Percentiles rank a stretch among this genome's conserved stretches.
Conservation (phyloP, 169 alveolate species). For the Cytauxzoon felis region DNA sequence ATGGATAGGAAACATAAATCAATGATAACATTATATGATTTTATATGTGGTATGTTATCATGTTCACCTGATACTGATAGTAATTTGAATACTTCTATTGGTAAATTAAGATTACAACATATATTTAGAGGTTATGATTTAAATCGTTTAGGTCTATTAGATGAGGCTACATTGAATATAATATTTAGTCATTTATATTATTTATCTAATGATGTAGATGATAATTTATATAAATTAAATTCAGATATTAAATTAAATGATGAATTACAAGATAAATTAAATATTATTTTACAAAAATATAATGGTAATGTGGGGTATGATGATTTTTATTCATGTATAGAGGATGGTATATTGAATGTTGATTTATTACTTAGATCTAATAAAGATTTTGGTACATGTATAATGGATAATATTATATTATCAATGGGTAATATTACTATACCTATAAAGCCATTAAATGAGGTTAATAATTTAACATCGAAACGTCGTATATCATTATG, state of each 20-base stretch:
- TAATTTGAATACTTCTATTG: conserved; percentile 48
- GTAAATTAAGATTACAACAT: conserved; percentile 69
- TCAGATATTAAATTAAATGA: neutral
- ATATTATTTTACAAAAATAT: conserved; percentile 6
- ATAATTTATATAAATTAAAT: conserved; percentile 13
- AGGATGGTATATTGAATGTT: conserved; percentile 53
- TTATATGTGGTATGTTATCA: conserved; percentile 71
- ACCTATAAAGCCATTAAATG: too few relatives aligned
- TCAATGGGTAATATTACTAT: too few relatives aligned
- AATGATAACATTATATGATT: conserved; percentile 60
- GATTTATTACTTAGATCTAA: conserved; percentile 57
- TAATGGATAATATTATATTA: too few relatives aligned
- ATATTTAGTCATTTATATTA: conserved; percentile 62
- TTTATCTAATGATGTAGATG: conserved; percentile 33
- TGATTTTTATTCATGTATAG: conserved; percentile 52
- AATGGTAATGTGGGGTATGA: conserved; percentile 47
- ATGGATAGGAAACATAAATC: conserved; percentile 64
- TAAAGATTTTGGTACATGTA: conserved; percentile 64
- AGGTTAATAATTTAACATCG: too few relatives aligned
- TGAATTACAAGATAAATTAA: conserved; percentile 9
- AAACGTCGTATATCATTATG: too few relatives aligned
- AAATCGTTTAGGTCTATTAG: conserved; percentile 63
- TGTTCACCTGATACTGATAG: conserved; percentile 71
- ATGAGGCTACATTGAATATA: conserved; percentile 26
- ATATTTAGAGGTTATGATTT: conserved; percentile 72